These are phyloP conservation scores for Friedmanniomyces endolithicus DNA, from an alignment of 495 filamentous ascomycete species.

Conservation along the genomic window DNA sequence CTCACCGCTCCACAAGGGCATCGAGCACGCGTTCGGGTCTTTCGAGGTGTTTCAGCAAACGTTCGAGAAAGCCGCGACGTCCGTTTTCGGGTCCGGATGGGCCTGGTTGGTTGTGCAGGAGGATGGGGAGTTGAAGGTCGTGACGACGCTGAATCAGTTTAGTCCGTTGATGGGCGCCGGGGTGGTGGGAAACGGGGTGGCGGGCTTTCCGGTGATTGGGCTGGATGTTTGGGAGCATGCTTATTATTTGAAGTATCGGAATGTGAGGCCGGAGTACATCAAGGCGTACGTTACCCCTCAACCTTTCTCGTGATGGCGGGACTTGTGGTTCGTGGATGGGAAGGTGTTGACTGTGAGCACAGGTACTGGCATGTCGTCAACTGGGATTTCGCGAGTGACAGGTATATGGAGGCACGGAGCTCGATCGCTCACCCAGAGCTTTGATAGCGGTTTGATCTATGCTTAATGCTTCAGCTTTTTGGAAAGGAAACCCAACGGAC, in stretches of 20 bases:
- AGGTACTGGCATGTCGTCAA: conserved; percentile 17
- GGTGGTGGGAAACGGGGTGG: conserved; percentile 24
- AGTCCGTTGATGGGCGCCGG: conserved; percentile 13
- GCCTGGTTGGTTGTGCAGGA: conserved; percentile 29
- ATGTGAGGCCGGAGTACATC: conserved; percentile 15
- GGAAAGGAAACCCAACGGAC: too few species aligned
- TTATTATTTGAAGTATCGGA: conserved; percentile 33
- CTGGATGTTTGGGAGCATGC: conserved; percentile 36
- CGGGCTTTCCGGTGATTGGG: conserved; percentile 28
- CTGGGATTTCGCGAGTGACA: conserved; percentile 12
- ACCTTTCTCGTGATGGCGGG: neutral
- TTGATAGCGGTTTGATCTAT: too few species aligned
- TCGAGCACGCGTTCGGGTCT: conserved; percentile 25
- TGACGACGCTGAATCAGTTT: conserved; percentile 33
- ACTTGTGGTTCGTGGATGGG: neutral
- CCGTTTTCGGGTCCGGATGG: conserved; percentile 33
- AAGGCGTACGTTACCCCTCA: neutral
- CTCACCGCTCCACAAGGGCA: conserved; percentile 21
- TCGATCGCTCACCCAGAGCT: neutral
- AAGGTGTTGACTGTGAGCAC: neutral
- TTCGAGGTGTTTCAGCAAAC: conserved; percentile 26
- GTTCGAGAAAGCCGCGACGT: conserved; percentile 27
- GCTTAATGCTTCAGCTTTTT: too few species aligned
- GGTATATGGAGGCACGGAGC: conserved; percentile 22
- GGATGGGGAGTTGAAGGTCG: conserved; percentile 23